Base-by-base conservation (phyloP, 176 grass and related monocot species). In the Zea luxurians region DNA sequence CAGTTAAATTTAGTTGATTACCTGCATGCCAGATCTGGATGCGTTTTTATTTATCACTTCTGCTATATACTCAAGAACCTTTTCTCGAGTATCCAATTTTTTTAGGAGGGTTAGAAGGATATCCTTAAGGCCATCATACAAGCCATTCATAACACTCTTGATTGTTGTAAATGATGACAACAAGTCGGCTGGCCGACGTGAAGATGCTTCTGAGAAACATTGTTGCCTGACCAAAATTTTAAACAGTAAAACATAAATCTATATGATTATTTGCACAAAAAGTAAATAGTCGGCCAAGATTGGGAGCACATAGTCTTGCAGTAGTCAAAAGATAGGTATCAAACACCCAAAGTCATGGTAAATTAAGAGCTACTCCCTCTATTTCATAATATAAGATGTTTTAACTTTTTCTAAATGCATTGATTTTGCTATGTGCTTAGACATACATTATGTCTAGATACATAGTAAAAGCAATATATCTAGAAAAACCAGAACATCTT, bases 91-190 rank as follows among this genome's bases (percentile, higher is more conserved):
- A 84, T 99, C 92, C 60, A 89, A 53, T 66, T 91, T 99, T 89
- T 95, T 93, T 43, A 99, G 80, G 66, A 99, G 84, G 34, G 47
- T 62, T 59, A 92, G 92, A 80, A 94, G 85, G 77, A 94, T 71
- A 68, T 92, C 89, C 78, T 84, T 88, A 44, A 98, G 83, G 65
- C 91, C 90, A 83, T 99, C 90, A 75, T 95, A 94, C 68, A 99
- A 86, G 83, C 76, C 86, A 84, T 99, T 95, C 91, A 99, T 90
- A 71, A 91, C 88, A 67, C 78, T 95, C 76, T 52, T 94, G 81
- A 99, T 95, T 85, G 96, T 94, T 61, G 92, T 69, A 17, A 89
- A 95, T 42, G 92, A 94, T 60, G 96, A 99, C 37, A 93, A 73
- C 37, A 95, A 50, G 87, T 99, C 92, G 76, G 92, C 90, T 10